These are phyloP conservation scores for Skeletonema potamos DNA, from an alignment of 108 stramenopile genomes.

Conservation along the genomic window DNA sequence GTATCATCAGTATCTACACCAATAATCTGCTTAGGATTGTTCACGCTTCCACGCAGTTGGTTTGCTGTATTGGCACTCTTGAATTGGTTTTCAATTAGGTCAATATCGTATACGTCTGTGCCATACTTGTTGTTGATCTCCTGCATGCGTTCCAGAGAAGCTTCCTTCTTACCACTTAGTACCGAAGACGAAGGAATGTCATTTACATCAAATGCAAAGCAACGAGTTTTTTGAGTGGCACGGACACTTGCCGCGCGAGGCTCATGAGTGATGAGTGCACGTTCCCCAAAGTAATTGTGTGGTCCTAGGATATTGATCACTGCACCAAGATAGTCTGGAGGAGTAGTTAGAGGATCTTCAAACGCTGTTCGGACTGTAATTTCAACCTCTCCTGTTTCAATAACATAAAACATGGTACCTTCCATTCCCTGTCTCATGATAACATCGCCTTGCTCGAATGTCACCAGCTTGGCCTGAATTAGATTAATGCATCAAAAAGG, in stretches of 20 bases:
- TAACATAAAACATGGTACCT: slow-evolving; percentile 83
- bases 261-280: slow-evolving; percentile 87
- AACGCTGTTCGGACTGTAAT: slow-evolving; percentile 75
- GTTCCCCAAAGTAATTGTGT: slow-evolving; percentile 88
- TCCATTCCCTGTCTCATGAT: slow-evolving; percentile 82
- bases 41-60: slow-evolving; percentile 52
- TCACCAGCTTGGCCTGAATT: slow-evolving; percentile 58
- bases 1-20: slow-evolving; percentile 73
- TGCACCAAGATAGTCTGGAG: slow-evolving; percentile 63
- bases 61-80: slow-evolving; percentile 46
- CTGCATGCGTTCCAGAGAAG: slow-evolving; percentile 43
- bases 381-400: slow-evolving; percentile 81
- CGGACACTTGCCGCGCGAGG: slow-evolving; percentile 89
- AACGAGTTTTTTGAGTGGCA: slow-evolving; percentile 58
- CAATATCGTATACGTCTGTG: slow-evolving; percentile 52
- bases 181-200: slow-evolving; percentile 72
- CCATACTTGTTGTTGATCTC: slow-evolving; percentile 77
- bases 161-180: slow-evolving; percentile 62
- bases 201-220: slow-evolving; percentile 71
- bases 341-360: slow-evolving; percentile 81
- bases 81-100: slow-evolving; percentile 51
- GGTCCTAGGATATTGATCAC: slow-evolving; percentile 72
- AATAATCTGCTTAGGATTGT: slow-evolving; percentile 53
- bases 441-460: slow-evolving; percentile 69
- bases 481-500: neutral